Base-by-base conservation (phyloP, 2,329 filamentous ascomycete species). In the Claviceps paspali region DNA sequence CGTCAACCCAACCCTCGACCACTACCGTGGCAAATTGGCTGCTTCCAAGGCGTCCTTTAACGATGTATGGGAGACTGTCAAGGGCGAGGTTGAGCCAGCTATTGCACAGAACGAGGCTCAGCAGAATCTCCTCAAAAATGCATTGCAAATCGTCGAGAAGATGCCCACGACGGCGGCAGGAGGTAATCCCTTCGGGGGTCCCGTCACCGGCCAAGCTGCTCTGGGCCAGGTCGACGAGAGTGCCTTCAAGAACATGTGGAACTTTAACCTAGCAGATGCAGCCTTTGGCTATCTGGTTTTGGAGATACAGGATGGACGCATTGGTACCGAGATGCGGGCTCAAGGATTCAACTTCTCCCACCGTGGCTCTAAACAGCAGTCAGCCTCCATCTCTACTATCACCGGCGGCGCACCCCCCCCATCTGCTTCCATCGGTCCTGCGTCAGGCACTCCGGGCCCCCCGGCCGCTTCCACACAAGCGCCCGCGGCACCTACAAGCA, bases 241-340 rank as follows among this genome's bases (percentile, higher is more conserved):
- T 51, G 91, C 91, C 1, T 98, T 98, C 73, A 98, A 98, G 68
- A 98, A 98, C 58, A 96, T 96, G 91, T 98, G 91, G 91, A 98
- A 98, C 61, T 98, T 98, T 64, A 96, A 96, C 59, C 63, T 98
- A 47, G 91, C 91, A 22, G 91, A 98, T 64, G 91, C 91, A 38
- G 88, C 91, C 15, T 98, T 96, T 56, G 91, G 91, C 43, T 98
- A 86, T 69, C 69, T 98, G 36, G 86, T 96, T 12, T 64, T 98
- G 40, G 91, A 98, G 57, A 80, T 98, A 42, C 91, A 98, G 54
- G 83, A 86, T 52, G 91, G 91, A 36, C 79, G 91, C 30, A 96
- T 98, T 49, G 91, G 87, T 33, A 98, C 91, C 0, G 91, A 98
- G 63, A 98, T 98, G 91, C 79, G 86, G 45, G 91, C 91, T 17